Base-by-base conservation (phyloP, 192 early-diverging fungal species). In the Coemansia sp. region DNA sequence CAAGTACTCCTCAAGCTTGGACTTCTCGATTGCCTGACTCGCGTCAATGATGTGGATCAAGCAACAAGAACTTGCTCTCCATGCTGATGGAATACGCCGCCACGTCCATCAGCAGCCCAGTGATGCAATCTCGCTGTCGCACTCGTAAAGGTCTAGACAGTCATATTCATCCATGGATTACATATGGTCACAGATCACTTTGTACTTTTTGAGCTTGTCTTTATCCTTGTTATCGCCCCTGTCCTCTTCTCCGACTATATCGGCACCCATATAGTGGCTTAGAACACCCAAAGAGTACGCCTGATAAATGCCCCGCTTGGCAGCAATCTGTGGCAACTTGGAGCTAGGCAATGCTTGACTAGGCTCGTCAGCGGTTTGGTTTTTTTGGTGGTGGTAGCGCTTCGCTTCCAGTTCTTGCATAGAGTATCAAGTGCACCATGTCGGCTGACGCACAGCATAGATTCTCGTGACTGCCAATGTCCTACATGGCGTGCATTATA, bases 391-490 rank as follows among this genome's bases (percentile, higher is more conserved):
- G 31, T 27, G 51, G 7, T 12, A 12, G 43, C 7, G 22, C 20
- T 20, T 24, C 6, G 29, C 6, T 17, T 27, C 15, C 29, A 27
- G 29, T 35, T 4, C 51, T 65, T 5, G 77, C 58, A 62, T 84
- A 84, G 25, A 86, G 80, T 86, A 94, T 84, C 2, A 94, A 65
- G 59, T 91, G 91, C 27, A 90, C 84, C 4, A 90, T 88, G 68
- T 94, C 91, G 8, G 90, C 83, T 65, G 88, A 84, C 62, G 91
- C 90, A 32, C 87, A 76, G 41, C 90, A 89, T 29, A 93, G 67
- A 43, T 88, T 88, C 1, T 90, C 92, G 2, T 77, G 85, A 25
- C 88, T 88, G 2, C 71, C 67, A 5, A 75, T 74, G 10, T 64
- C 47, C 7, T 62, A 32, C 24, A 68, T 76, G 62, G 3, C 65